phyloP scores from a whole-genome alignment of 306 rosid species.

The Pyrus betulifolia region DNA sequence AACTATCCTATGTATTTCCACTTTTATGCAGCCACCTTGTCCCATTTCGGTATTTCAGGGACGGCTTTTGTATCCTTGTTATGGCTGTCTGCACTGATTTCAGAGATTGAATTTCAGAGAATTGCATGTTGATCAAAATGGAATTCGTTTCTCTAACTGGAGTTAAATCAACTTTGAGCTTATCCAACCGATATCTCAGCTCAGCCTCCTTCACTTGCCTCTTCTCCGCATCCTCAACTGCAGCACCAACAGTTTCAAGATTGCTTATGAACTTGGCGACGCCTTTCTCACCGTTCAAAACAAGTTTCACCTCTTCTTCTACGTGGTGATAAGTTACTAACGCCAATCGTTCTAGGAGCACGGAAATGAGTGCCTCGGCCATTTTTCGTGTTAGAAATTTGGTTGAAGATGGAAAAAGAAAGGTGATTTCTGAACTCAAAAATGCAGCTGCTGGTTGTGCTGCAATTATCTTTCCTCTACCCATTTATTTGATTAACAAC shows the following conservation, averaged over 20 bases:
- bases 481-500: too few relatives aligned
- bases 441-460: too few relatives aligned
- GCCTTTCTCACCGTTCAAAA: neutral
- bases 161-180: neutral
- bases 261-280: neutral
- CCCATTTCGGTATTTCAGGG: neutral
- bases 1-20: neutral
- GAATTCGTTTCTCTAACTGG: too few relatives aligned
- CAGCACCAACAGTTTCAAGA: neutral
- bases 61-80: neutral
- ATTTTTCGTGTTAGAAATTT: neutral
- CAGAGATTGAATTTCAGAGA: neutral
- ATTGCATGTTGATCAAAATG: neutral
- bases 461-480: too few relatives aligned
- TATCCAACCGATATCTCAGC: neutral
- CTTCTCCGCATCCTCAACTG: constrained; percentile 10
- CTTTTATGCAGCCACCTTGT: neutral
- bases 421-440: too few relatives aligned
- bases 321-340: neutral
- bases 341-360: neutral
- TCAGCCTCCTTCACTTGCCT: neutral
- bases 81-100: neutral
- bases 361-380: neutral
- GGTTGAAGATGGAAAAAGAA: too few relatives aligned
- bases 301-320: too few relatives aligned